Conservation (phyloP, 176 grass and related monocot species). For the Carex parvula region DNA sequence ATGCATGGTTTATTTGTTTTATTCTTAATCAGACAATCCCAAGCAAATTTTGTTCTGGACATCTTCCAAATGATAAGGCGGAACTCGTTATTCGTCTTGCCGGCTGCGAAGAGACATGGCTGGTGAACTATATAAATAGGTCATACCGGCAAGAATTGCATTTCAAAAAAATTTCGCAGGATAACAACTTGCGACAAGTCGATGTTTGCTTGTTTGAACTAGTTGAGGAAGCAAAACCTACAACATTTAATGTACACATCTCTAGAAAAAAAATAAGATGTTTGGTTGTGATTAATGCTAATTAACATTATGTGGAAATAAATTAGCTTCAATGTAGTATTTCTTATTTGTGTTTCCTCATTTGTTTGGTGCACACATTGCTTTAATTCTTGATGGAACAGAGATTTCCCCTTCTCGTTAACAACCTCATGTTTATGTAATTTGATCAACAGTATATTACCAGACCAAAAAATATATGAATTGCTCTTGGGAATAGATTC, state of each 20-base stretch:
- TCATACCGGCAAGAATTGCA: not conserved
- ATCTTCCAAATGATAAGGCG: constrained; percentile 17
- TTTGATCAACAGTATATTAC: too few relatives aligned
- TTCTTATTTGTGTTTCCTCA: not conserved
- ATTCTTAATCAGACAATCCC: constrained; percentile 31
- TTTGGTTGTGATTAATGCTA: not conserved
- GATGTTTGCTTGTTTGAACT: constrained; percentile 2
- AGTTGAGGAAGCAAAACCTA: not conserved
- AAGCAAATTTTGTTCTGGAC: constrained; percentile 20
- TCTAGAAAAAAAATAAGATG: not conserved
- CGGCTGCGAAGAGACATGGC: constrained; percentile 35
- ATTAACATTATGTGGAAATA: not conserved
- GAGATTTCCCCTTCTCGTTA: not conserved
- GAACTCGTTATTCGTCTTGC: constrained; percentile 24
- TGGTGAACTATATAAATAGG: not conserved
- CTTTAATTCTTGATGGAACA: not conserved
- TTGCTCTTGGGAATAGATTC: not conserved
- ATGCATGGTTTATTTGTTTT: not conserved
- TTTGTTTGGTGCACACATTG: not conserved
- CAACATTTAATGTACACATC: constrained; percentile 6
- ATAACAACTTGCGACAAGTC: not conserved
- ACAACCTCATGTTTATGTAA: not conserved
- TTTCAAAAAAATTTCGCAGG: not conserved
- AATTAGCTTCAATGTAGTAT: not conserved
- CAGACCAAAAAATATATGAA: too few relatives aligned